These are phyloP conservation scores for Boletus patriciae DNA, from an alignment of 768 basidiomycete species.

Conservation along the genomic window DNA sequence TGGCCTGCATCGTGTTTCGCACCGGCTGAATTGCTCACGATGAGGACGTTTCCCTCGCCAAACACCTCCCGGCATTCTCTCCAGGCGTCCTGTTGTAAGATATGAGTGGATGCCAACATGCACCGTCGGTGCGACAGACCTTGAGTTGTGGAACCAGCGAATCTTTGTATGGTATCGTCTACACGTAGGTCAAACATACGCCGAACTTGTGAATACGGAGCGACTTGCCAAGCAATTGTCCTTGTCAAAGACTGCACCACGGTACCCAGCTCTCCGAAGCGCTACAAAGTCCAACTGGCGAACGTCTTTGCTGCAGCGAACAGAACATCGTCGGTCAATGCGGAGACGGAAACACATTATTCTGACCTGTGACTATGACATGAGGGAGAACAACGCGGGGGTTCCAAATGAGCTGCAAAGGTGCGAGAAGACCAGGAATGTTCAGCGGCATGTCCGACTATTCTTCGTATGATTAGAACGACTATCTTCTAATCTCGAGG, in stretches of 20 bases:
- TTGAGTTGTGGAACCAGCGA: slow-evolving; percentile 71
- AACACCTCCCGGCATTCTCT: slow-evolving; percentile 67
- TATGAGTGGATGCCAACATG: not conserved
- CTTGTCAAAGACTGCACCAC: slow-evolving; percentile 94
- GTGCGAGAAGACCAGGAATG: slow-evolving; percentile 65
- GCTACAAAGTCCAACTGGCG: slow-evolving; percentile 78
- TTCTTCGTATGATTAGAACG: too few species aligned
- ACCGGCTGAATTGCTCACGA: slow-evolving; percentile 95
- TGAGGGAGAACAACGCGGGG: slow-evolving; percentile 70
- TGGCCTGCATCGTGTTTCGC: slow-evolving; percentile 72
- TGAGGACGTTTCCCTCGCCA: slow-evolving; percentile 74
- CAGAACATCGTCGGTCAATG: slow-evolving; percentile 9
- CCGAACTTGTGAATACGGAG: not conserved
- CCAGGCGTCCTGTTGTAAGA: slow-evolving; percentile 66
- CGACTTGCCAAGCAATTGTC: slow-evolving; percentile 88
- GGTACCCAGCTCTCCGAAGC: slow-evolving; percentile 73
- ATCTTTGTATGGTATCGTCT: slow-evolving; percentile 85
- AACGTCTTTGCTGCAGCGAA: slow-evolving; percentile 65
- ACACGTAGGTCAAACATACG: not conserved
- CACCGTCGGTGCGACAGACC: slow-evolving; percentile 40
- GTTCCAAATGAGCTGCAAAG: slow-evolving; percentile 66
- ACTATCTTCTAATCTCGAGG: too few species aligned
- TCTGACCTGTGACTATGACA: slow-evolving; percentile 63
- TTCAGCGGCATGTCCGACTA: slow-evolving; percentile 63
- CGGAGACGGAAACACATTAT: not conserved